Evolutionary conservation across 306 rosid species (phyloP).

Genomic region (Rosa persica): DNA sequence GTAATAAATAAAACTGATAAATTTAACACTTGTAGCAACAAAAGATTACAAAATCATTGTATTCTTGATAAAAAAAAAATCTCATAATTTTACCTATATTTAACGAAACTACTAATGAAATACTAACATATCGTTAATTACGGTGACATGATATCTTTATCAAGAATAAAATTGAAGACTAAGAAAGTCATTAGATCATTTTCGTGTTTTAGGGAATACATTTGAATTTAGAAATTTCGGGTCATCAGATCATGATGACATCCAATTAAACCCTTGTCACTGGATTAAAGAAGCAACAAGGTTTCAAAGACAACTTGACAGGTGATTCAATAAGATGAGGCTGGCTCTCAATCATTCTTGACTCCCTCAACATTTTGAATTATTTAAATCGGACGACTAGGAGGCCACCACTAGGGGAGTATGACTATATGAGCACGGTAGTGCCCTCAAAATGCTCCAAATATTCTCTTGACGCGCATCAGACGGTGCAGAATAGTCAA

Average conservation of each 20-base stretch:
- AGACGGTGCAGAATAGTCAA: conserved; percentile 6
- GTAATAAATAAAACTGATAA: too few species aligned
- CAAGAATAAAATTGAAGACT: too few species aligned
- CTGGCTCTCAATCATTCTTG: not conserved
- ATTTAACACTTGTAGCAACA: too few species aligned
- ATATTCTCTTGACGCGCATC: not conserved
- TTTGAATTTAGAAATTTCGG: not conserved
- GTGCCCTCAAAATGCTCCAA: not conserved
- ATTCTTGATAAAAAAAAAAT: too few species aligned
- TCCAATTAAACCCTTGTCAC: not conserved
- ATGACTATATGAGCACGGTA: too few species aligned
- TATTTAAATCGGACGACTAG: not conserved
- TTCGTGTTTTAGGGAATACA: too few species aligned
- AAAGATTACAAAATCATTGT: too few species aligned
- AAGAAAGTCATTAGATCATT: too few species aligned
- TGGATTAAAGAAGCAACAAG: not conserved
- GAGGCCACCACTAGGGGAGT: not conserved
- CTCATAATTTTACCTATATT: too few species aligned
- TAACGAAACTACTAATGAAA: too few species aligned
- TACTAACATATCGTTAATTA: too few species aligned
- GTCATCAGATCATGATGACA: not conserved
- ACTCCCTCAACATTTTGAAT: not conserved
- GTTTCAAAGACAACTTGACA: not conserved
- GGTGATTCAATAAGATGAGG: not conserved
- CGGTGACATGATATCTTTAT: too few species aligned